phyloP scores from a whole-genome alignment of 306 rosid genomes.

The Cucurbita moschata region DNA sequence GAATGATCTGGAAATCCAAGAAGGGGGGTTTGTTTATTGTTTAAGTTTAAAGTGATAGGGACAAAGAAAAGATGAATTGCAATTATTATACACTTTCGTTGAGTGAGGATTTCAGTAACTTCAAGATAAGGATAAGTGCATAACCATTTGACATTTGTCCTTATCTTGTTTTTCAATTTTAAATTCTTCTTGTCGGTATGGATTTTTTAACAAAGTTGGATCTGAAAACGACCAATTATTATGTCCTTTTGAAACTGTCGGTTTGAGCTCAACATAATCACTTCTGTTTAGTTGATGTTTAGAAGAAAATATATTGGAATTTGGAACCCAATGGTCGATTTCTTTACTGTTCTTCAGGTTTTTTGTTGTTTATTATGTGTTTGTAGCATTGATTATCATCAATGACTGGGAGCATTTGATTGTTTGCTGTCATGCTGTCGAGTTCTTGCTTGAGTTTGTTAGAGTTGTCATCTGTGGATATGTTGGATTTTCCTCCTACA shows the following conservation, averaged over 20 bases:
- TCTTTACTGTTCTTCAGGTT: background rate
- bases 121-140: slow-evolving; percentile 18
- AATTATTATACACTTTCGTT: background rate
- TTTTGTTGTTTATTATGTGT: background rate
- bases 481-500: slow-evolving; percentile 35
- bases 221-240: background rate
- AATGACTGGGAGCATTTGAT: background rate
- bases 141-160: slow-evolving; percentile 9
- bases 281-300: background rate
- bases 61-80: background rate
- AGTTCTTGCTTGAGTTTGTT: slow-evolving; percentile 43
- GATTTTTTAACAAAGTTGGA: background rate
- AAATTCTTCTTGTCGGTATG: slow-evolving; percentile 1
- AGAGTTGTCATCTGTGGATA: slow-evolving; percentile 50
- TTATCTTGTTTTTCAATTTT: slow-evolving; percentile 1
- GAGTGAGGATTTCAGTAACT: slow-evolving; percentile 13
- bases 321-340: background rate
- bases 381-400: background rate
- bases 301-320: background rate
- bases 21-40: background rate
- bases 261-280: background rate
- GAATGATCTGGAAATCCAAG: slow-evolving; percentile 3
- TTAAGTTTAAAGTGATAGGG: background rate
- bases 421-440: slow-evolving; percentile 31
- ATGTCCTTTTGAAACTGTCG: background rate